phyloP scores from a whole-genome alignment of 2,329 filamentous ascomycete genomes.

The Didymella pinodella region DNA sequence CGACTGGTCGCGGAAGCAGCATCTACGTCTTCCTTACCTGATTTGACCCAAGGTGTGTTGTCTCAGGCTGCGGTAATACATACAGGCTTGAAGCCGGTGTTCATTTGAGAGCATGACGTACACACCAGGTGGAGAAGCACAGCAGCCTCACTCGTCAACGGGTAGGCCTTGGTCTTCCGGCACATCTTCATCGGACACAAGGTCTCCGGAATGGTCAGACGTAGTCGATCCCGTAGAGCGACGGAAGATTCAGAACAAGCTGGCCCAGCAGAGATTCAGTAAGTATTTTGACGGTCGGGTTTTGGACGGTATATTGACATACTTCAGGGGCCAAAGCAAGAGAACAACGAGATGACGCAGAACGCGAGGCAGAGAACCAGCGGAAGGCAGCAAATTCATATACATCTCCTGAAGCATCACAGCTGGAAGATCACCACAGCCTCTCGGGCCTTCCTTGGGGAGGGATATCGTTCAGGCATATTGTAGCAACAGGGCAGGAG shows the following conservation, averaged over 20 bases:
- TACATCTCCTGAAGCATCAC: conserved; percentile 64
- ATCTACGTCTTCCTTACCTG: neutral
- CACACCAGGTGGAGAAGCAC: conserved; percentile 25
- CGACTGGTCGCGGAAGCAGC: conserved; percentile 14
- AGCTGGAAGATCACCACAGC: conserved; percentile 62
- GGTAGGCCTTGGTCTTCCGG: conserved; percentile 26
- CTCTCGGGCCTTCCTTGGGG: conserved; percentile 77
- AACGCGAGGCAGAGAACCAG: conserved; percentile 70
- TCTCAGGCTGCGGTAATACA: too few relatives aligned
- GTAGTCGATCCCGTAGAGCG: conserved; percentile 75
- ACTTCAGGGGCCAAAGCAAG: conserved; percentile 72
- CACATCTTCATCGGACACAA: conserved; percentile 29
- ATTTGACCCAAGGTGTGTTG: neutral
- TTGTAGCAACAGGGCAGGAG: conserved; percentile 55
- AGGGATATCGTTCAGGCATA: conserved; percentile 67
- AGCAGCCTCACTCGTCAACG: conserved; percentile 29
- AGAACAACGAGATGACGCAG: conserved; percentile 70
- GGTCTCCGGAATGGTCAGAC: conserved; percentile 71
- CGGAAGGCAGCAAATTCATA: conserved; percentile 71
- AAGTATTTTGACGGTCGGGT: conserved; percentile 46
- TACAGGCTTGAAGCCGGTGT: neutral
- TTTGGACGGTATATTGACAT: neutral
- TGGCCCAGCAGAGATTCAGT: conserved; percentile 81
- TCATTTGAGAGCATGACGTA: conserved; percentile 32
- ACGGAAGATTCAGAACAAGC: conserved; percentile 76